These are phyloP conservation scores for Flaveria floridana DNA, from an alignment of 140 eudicot species.

Conservation along the genomic window DNA sequence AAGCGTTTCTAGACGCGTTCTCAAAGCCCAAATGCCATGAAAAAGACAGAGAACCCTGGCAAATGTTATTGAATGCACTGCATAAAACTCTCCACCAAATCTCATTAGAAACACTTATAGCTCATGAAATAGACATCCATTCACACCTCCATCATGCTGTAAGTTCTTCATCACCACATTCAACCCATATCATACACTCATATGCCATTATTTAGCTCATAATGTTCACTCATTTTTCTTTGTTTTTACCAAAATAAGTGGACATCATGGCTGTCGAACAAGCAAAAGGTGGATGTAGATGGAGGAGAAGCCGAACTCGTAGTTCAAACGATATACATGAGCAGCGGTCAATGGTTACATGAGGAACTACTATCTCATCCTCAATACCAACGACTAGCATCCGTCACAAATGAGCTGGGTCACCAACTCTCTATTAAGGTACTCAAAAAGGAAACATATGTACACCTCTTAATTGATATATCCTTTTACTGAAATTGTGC, in stretches of 20 bases:
- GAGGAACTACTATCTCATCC: slow-evolving; percentile 14
- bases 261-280: background rate
- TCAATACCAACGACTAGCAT: slow-evolving; percentile 1
- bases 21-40: background rate
- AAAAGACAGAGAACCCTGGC: slow-evolving; percentile 11
- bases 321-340: slow-evolving; percentile 13
- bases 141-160: slow-evolving; percentile 18
- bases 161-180: background rate
- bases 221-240: background rate
- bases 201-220: background rate
- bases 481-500: background rate
- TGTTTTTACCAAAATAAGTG: slow-evolving; percentile 2
- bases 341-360: slow-evolving; percentile 2
- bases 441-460: background rate
- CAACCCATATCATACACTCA: background rate
- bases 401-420: background rate
- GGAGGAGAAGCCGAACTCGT: slow-evolving; percentile 20
- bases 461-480: background rate
- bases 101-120: background rate
- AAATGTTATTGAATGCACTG: background rate
- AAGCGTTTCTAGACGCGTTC: background rate
- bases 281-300: slow-evolving; percentile 1
- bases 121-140: slow-evolving; percentile 20
- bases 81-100: slow-evolving; percentile 21
- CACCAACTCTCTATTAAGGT: slow-evolving; percentile 16